A percentile compares a stretch with the other conserved stretches of the same genome.
Conservation (phyloP, 306 rosid species). For the Prunus kanzakura region DNA sequence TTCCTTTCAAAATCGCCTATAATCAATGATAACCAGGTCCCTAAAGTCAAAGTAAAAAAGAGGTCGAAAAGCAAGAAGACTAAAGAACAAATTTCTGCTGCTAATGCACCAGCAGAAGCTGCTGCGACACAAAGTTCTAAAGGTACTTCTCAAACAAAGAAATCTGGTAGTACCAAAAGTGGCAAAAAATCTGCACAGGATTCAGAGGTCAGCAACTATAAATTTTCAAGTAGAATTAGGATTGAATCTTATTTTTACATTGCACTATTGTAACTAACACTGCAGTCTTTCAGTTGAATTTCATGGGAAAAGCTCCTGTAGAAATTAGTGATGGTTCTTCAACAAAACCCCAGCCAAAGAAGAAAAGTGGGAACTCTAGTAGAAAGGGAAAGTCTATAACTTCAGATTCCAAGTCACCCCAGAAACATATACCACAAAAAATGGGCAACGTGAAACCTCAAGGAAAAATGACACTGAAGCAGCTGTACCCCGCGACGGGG, state of each 20-base stretch:
- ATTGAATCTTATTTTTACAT: constrained; percentile 4
- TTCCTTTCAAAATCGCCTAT: constrained; percentile 11
- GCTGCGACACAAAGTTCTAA: constrained; percentile 27
- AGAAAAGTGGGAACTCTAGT: constrained; percentile 43
- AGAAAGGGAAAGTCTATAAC: constrained; percentile 25
- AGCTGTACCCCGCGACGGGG: constrained; percentile 70
- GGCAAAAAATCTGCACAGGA: constrained; percentile 17
- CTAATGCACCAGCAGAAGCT: constrained; percentile 23
- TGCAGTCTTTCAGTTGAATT: constrained; percentile 48
- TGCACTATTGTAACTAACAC: constrained; percentile 40
- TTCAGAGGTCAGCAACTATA: constrained; percentile 47
- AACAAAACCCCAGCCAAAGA: constrained; percentile 33
- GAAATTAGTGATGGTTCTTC: constrained; percentile 38
- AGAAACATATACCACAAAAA: constrained; percentile 25
- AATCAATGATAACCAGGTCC: constrained; percentile 20
- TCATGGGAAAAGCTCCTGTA: constrained; percentile 17
- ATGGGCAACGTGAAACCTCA: constrained; percentile 30
- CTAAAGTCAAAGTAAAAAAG: constrained; percentile 37
- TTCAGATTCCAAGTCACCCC: constrained; percentile 25
- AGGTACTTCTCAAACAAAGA: constrained; percentile 40
- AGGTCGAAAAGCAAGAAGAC: constrained; percentile 49
- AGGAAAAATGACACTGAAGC: constrained; percentile 39
- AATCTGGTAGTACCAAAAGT: constrained; percentile 14
- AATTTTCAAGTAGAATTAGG: constrained; percentile 3
- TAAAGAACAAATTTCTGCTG: constrained; percentile 25